phyloP scores from a whole-genome alignment of 1,284 basidiomycete genomes.

The Calocybe gambosa region DNA sequence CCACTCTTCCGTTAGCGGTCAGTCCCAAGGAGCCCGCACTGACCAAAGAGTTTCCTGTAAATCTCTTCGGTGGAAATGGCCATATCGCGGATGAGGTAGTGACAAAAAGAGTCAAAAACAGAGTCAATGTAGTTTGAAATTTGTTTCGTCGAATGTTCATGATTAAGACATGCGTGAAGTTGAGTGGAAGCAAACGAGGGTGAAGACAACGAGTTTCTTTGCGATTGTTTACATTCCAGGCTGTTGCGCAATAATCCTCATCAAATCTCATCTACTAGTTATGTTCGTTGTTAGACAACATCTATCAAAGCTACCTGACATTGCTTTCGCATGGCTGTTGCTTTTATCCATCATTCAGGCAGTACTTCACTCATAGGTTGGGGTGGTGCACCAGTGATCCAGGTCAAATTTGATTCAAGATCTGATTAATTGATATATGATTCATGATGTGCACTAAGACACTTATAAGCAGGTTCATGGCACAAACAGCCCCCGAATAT shows the following conservation, averaged over 20 bases:
- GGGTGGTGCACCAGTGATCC: background rate
- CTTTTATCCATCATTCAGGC: background rate
- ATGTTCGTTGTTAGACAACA: background rate
- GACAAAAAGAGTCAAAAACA: constrained; percentile 20
- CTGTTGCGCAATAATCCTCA: background rate
- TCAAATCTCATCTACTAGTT: too few relatives aligned
- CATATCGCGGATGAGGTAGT: constrained; percentile 41
- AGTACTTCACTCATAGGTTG: background rate
- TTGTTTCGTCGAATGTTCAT: constrained; percentile 9
- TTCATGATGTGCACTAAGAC: background rate
- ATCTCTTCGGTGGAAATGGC: constrained; percentile 82
- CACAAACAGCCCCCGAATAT: background rate
- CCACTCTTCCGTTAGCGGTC: constrained; percentile 61
- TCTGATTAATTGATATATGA: background rate
- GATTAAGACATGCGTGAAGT: constrained; percentile 7
- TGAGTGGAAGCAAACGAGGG: background rate
- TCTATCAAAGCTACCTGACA: background rate
- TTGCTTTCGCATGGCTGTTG: background rate
- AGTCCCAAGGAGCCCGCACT: constrained; percentile 80
- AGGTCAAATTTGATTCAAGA: background rate
- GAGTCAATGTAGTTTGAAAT: constrained; percentile 1
- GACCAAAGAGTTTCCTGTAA: constrained; percentile 81
- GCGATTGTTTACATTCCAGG: background rate
- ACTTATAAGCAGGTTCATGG: background rate
- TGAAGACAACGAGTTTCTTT: background rate